Conservation (phyloP, 2,329 filamentous ascomycete genomes). For the Ophiostoma pallidulum region DNA sequence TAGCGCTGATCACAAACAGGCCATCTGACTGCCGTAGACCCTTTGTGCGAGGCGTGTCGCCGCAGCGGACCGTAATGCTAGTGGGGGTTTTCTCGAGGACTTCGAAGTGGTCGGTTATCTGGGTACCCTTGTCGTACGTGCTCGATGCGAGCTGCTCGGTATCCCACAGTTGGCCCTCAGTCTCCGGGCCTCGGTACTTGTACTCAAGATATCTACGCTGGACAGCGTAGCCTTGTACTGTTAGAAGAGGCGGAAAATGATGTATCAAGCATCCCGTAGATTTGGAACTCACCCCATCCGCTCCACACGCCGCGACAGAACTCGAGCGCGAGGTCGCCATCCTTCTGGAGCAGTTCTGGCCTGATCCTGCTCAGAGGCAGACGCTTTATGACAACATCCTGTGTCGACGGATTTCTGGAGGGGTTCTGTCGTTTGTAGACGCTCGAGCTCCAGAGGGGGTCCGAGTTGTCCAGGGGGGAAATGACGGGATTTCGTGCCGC, state of each 20-base stretch:
- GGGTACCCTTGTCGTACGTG: constrained; percentile 52
- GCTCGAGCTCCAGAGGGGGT: constrained; percentile 51
- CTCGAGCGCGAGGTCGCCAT: constrained; percentile 47
- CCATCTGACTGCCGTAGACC: constrained; percentile 52
- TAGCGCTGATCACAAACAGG: constrained; percentile 55
- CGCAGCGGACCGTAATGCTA: constrained; percentile 54
- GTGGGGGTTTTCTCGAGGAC: constrained; percentile 54
- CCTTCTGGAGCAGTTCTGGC: constrained; percentile 54
- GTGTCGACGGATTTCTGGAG: constrained; percentile 49
- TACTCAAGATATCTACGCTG: constrained; percentile 50
- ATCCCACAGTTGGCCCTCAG: constrained; percentile 53
- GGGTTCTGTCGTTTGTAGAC: constrained; percentile 53
- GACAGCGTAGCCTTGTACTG: constrained; percentile 40
- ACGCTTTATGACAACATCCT: constrained; percentile 55
- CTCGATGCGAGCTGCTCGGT: constrained; percentile 42
- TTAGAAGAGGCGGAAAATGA: constrained; percentile 1
- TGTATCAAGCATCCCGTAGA: no score
- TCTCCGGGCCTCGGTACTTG: constrained; percentile 49
- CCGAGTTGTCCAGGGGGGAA: constrained; percentile 46
- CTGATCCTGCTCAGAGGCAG: constrained; percentile 55
- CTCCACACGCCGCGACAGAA: constrained; percentile 62
- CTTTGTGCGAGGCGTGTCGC: constrained; percentile 51
- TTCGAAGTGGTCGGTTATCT: constrained; percentile 63
- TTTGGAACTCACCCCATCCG: constrained; percentile 51
- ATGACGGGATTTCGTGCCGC: constrained; percentile 47